Percentiles rank a stretch among this genome's conserved stretches.
Conservation (phyloP, 768 basidiomycete species). For the Strobilomyces dryophilus region DNA sequence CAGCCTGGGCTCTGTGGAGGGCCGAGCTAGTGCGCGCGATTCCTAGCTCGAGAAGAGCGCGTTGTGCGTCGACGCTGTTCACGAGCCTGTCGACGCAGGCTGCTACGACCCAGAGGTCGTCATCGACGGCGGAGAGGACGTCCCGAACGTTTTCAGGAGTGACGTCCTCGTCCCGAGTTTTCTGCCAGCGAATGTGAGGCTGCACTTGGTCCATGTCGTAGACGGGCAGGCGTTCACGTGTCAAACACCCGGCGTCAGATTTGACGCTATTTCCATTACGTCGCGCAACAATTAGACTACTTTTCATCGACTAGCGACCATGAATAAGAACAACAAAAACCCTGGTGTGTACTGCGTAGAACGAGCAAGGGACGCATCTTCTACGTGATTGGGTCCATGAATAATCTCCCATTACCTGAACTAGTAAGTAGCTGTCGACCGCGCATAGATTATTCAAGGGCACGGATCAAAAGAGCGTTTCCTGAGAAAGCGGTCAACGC, state of each 20-base stretch:
- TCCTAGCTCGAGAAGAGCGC: slow-evolving; percentile 57
- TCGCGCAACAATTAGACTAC: slow-evolving; percentile 21
- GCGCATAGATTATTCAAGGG: neutral
- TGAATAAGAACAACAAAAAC: slow-evolving; percentile 29
- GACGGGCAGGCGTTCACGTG: neutral
- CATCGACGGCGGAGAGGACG: slow-evolving; percentile 46
- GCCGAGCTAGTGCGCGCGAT: slow-evolving; percentile 53
- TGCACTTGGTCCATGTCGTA: slow-evolving; percentile 35
- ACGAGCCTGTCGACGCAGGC: slow-evolving; percentile 67
- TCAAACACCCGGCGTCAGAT: neutral
- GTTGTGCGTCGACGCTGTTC: slow-evolving; percentile 52
- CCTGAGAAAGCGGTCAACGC: slow-evolving; percentile 39
- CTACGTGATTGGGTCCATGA: slow-evolving; percentile 8
- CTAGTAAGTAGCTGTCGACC: slow-evolving; percentile 8
- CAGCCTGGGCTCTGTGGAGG: slow-evolving; percentile 43
- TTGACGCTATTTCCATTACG: neutral
- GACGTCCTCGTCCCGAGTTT: slow-evolving; percentile 54
- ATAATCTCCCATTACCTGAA: slow-evolving; percentile 19
- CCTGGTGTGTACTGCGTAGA: slow-evolving; percentile 1
- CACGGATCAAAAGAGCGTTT: slow-evolving; percentile 68
- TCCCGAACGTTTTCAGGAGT: slow-evolving; percentile 45
- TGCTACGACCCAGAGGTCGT: slow-evolving; percentile 77
- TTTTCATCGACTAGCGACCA: slow-evolving; percentile 20
- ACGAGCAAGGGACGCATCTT: neutral
- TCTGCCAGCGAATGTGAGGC: slow-evolving; percentile 51